Evolutionary conservation across 1,284 basidiomycete genomes (phyloP), one percentile per base, ranked within the genome.

Genomic region (Ceratobasidium sp.): DNA sequence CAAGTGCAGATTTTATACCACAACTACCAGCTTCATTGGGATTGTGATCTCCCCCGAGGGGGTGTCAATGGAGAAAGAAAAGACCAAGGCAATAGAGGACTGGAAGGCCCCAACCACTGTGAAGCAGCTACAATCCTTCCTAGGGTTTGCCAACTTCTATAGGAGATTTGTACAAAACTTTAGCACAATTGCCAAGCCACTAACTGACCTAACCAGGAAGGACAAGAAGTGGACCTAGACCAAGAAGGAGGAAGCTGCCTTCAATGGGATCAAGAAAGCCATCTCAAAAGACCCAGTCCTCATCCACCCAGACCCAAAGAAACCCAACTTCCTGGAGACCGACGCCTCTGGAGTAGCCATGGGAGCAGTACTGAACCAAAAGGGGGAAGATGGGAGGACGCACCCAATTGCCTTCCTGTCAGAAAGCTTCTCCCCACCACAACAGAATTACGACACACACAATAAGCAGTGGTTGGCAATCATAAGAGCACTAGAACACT

Each of bases 371-470:
- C 46, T 62, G 10, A 62, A 23, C 57, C 70, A 74, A 52, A 46
- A 48, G 23, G 54, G 44, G 12, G n/a, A 59, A 30, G 55, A 71
- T 30, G 35, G 54, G 3, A 44, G 27, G n/a, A 38, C 60, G 23
- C 54, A 66, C 8, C 75, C 75, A 10, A 54, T 77, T 3, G 52
- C 48, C 0, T 68, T 57, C 55, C 38, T 75, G 60, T 75, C 73
- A 1, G 6, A 65, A 52, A 62, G 35, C 23, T 65, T 75, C 44
- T 16, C 59, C 20, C 65, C 79, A 0, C 81, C 84, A 1, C 82
- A 86, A 67, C 66, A 78, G 1, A 86, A 85, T 78, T 86, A 84
- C 78, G 77, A 76, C 12, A 81, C 82, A 30, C 27, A 30, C 27
- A 30, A 30, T 81, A 30, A 30, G 27, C 1, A 30, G 27, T 30